A percentile compares a stretch with the other conserved stretches of the same genome.
Conservation (phyloP, 1,284 basidiomycete genomes). For the Xerocomus minutiporus region DNA sequence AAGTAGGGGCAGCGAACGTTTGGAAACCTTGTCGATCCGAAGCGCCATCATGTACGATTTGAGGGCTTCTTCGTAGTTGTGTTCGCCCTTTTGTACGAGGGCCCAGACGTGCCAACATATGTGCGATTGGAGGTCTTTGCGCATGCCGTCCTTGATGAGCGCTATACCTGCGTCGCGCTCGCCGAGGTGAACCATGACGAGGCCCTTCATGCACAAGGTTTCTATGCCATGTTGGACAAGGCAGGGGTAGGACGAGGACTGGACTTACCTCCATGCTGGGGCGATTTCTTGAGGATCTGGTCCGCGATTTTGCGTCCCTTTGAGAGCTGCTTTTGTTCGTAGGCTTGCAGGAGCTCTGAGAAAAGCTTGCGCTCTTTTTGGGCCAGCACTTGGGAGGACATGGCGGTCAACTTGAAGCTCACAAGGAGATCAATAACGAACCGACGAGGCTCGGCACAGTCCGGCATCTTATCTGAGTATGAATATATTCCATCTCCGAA, state of each 20-base stretch:
- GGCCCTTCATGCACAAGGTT: conserved; percentile 91
- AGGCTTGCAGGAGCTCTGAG: conserved; percentile 83
- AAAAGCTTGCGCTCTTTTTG: conserved; percentile 86
- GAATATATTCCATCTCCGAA: conserved; percentile 5
- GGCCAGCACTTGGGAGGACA: conserved; percentile 46
- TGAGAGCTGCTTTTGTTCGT: conserved; percentile 89
- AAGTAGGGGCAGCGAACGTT: not conserved
- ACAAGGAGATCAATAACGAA: not conserved
- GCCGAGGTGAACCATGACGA: conserved; percentile 81
- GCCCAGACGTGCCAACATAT: conserved; percentile 99
- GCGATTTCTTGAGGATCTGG: conserved; percentile 91
- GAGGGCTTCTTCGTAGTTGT: conserved; percentile 86
- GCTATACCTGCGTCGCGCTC: conserved; percentile 81
- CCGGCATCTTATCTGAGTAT: conserved; percentile 3
- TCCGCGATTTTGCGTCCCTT: conserved; percentile 92
- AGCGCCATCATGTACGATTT: conserved; percentile 82
- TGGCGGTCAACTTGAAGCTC: conserved; percentile 1
- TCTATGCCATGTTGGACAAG: conserved; percentile 46
- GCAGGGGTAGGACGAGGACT: conserved; percentile 3
- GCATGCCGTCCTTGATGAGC: conserved; percentile 84
- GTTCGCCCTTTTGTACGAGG: conserved; percentile 87
- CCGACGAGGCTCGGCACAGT: not conserved
- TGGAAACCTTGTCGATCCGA: conserved; percentile 77
- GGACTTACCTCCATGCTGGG: conserved; percentile 85
- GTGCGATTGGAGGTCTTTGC: conserved; percentile 86